phyloP scores from a whole-genome alignment of 2,329 filamentous ascomycete genomes.

The Nakataea oryzae region DNA sequence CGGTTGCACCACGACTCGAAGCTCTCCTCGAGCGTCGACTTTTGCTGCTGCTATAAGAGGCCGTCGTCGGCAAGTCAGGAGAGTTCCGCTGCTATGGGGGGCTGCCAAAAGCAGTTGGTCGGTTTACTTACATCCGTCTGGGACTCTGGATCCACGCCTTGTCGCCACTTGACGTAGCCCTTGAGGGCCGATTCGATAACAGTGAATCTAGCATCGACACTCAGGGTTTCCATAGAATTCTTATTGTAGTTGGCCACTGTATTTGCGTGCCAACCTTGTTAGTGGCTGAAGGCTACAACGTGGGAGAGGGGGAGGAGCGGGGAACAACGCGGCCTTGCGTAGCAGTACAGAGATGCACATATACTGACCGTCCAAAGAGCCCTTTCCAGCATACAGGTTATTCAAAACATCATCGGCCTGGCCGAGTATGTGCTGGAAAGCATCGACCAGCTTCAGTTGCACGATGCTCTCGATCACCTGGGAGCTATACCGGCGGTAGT shows the following conservation, averaged over 20 bases:
- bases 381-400: conserved; percentile 62
- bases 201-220: conserved; percentile 80
- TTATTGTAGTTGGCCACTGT: conserved; percentile 52
- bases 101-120: background rate
- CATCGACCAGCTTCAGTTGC: conserved; percentile 69
- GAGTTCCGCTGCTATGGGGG: background rate
- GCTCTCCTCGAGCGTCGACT: conserved; percentile 47
- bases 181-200: conserved; percentile 83
- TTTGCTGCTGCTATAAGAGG: conserved; percentile 32
- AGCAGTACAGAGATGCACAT: background rate
- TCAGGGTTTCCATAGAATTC: conserved; percentile 60
- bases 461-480: conserved; percentile 83
- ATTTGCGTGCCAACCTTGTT: conserved; percentile 3
- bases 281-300: background rate
- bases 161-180: conserved; percentile 73
- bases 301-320: background rate
- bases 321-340: background rate
- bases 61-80: background rate
- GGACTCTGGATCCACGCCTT: conserved; percentile 10
- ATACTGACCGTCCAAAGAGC: conserved; percentile 53
- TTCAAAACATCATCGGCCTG: conserved; percentile 66
- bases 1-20: conserved; percentile 65
- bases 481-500: conserved; percentile 85
- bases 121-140: conserved; percentile 15
- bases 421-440: conserved; percentile 76